phyloP scores from a whole-genome alignment of 306 rosid genomes.

The Begonia peltatifolia region DNA sequence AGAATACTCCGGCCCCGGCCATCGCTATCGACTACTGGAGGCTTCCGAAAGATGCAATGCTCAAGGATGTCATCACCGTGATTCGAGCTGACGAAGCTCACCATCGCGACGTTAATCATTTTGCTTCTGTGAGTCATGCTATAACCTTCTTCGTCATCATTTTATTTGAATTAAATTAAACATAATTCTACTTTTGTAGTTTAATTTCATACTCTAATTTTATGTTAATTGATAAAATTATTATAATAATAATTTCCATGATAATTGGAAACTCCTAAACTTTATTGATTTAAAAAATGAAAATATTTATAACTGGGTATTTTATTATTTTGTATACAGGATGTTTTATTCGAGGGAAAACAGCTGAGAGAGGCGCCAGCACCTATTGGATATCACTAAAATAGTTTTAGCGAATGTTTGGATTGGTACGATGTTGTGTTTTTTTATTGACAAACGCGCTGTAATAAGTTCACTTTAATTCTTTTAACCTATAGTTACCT shows the following conservation, averaged over 20 bases:
- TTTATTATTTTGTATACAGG: conserved; percentile 28
- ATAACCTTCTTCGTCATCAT: neutral
- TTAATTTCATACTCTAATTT: no score
- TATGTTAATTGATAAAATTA: no score
- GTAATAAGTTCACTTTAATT: no score
- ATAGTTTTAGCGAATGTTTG: neutral
- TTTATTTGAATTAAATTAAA: neutral
- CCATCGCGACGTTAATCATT: conserved; percentile 75
- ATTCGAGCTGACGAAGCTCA: conserved; percentile 81
- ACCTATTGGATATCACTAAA: conserved; percentile 51
- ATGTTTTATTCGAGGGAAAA: conserved; percentile 56
- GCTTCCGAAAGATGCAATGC: conserved; percentile 53
- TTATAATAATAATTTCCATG: no score
- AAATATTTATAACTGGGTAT: no score
- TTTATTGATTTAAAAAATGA: no score
- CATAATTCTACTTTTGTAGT: no score
- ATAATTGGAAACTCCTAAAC: no score
- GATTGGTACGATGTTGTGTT: no score
- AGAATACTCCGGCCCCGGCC: conserved; percentile 70
- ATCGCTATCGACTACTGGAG: conserved; percentile 81
- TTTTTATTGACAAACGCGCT: no score
- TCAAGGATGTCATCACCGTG: conserved; percentile 49
- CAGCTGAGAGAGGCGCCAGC: conserved; percentile 64
- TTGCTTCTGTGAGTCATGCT: conserved; percentile 49
- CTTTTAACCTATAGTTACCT: no score